A percentile compares a stretch with the other conserved stretches of the same genome.
These are phyloP conservation scores for Conticribra weissflogii DNA, from an alignment of 108 stramenopile genomes.

Conservation along the genomic window DNA sequence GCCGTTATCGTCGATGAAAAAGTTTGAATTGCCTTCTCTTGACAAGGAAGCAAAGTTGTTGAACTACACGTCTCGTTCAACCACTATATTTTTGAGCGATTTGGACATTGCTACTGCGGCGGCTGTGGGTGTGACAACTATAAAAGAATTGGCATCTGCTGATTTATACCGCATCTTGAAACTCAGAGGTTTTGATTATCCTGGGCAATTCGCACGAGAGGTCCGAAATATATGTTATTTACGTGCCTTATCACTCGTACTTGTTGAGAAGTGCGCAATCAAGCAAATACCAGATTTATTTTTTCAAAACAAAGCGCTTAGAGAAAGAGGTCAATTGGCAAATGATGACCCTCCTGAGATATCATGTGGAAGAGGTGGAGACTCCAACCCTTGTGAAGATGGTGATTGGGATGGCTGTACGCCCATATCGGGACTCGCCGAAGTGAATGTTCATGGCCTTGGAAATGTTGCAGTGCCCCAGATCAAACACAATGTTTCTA, in stretches of 20 bases:
- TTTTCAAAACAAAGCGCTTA: conserved; percentile 2
- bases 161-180: conserved; percentile 43
- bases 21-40: conserved; percentile 24
- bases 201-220: conserved; percentile 18
- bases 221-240: conserved; percentile 47
- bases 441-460: conserved; percentile 51
- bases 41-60: conserved; percentile 17
- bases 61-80: conserved; percentile 20
- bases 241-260: conserved; percentile 29
- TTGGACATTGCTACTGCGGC: conserved; percentile 30
- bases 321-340: conserved; percentile 1
- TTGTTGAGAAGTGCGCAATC: conserved; percentile 45
- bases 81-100: conserved; percentile 12
- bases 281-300: conserved; percentile 1
- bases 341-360: conserved; percentile 2
- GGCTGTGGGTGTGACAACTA: conserved; percentile 40
- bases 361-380: conserved; percentile 42
- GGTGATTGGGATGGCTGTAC: conserved; percentile 63
- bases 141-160: conserved; percentile 49
- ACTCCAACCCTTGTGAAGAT: conserved; percentile 31
- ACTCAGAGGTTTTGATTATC: conserved; percentile 56
- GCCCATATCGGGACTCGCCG: conserved; percentile 24
- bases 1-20: conserved; percentile 21
- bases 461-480: conserved; percentile 48
- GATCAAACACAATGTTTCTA: conserved; percentile 24